Conservation (phyloP, 129 eudicot genomes). For the Chrysanthemum makinoi region DNA sequence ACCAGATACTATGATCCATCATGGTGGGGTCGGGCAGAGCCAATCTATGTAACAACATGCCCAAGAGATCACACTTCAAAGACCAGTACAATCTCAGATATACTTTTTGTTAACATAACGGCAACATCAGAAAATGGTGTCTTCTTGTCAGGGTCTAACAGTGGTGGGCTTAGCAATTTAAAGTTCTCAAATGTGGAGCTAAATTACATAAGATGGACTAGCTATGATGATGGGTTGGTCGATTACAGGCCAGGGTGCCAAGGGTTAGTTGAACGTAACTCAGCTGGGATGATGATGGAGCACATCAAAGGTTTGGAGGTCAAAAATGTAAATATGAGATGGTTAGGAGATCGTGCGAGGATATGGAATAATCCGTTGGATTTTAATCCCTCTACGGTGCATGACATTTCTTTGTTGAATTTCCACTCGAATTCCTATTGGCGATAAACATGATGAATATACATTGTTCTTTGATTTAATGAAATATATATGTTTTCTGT, state of each 20-base stretch:
- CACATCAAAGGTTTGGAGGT: conserved; percentile 68
- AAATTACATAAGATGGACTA: conserved; percentile 81
- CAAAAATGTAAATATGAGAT: conserved; percentile 66
- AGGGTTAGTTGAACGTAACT: conserved; percentile 73
- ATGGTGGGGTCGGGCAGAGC: conserved; percentile 99
- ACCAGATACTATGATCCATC: conserved; percentile 90
- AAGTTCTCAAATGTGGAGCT: conserved; percentile 66
- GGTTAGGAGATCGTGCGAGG: conserved; percentile 53
- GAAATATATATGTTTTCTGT: background rate
- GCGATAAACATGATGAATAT: conserved; percentile 13
- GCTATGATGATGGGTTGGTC: conserved; percentile 63
- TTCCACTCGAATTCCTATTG: conserved; percentile 51
- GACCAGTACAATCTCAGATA: conserved; percentile 62
- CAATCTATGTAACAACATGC: conserved; percentile 85
- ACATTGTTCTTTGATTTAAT: background rate
- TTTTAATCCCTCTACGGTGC: conserved; percentile 75
- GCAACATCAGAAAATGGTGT: conserved; percentile 89
- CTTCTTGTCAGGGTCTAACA: conserved; percentile 75
- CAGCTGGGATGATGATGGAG: conserved; percentile 89
- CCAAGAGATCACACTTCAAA: conserved; percentile 56
- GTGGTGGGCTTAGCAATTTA: conserved; percentile 52
- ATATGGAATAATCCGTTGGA: conserved; percentile 85
- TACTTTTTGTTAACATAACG: conserved; percentile 68
- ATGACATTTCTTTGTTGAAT: conserved; percentile 56
- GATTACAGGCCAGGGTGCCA: conserved; percentile 94